A percentile compares a stretch with the other conserved stretches of the same genome.
These are phyloP conservation scores for Euphrasia arctica DNA, from an alignment of 305 asterid species.

Conservation along the genomic window DNA sequence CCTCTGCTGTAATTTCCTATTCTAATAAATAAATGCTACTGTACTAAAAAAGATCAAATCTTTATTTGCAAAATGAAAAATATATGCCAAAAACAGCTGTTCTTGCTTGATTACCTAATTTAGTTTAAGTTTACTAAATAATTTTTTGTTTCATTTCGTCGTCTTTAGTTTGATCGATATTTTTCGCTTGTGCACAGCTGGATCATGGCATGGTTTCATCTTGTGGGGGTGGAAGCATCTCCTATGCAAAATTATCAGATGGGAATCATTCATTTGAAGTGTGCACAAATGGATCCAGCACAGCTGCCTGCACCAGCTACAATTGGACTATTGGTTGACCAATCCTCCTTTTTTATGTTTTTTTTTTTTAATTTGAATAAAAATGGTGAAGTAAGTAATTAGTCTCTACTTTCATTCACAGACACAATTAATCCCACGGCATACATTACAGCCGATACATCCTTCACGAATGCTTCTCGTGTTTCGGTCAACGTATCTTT, in stretches of 20 bases:
- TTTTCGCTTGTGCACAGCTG: constrained; percentile 45
- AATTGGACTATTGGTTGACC: constrained; percentile 78
- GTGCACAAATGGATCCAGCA: constrained; percentile 54
- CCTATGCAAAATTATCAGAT: constrained; percentile 49
- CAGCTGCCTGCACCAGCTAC: constrained; percentile 61
- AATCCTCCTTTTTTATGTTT: constrained; percentile 9
- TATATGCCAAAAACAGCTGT: not conserved
- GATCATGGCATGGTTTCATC: constrained; percentile 49
- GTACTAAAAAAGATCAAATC: not conserved
- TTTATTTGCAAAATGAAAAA: constrained; percentile 9
- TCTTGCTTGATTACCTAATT: not conserved
- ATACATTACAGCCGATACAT: constrained; percentile 40
- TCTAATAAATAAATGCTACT: no score
- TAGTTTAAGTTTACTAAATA: not conserved
- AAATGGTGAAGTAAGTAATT: constrained; percentile 1
- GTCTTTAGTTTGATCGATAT: not conserved
- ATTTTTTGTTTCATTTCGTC: no score
- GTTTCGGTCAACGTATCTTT: constrained; percentile 64
- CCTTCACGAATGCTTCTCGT: constrained; percentile 68
- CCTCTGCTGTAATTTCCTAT: not conserved
- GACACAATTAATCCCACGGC: constrained; percentile 85
- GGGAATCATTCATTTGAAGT: constrained; percentile 78
- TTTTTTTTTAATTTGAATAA: not conserved
- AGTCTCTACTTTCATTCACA: constrained; percentile 33
- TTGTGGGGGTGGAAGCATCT: constrained; percentile 53